These are phyloP conservation scores for Dillenia turbinata DNA, from an alignment of 164 flowering plant genomes.

Conservation along the genomic window DNA sequence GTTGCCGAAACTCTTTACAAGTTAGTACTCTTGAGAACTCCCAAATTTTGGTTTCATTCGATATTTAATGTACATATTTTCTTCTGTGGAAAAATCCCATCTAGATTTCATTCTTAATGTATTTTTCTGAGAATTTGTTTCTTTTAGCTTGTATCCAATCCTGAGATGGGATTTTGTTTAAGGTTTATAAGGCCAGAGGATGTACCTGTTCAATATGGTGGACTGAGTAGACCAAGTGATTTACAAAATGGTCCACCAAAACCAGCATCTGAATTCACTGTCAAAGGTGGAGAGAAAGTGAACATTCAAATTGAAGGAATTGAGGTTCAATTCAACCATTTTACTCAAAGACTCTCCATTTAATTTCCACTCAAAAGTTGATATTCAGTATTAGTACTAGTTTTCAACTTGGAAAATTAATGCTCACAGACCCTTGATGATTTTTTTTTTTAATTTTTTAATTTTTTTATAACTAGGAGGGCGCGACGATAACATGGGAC, in stretches of 20 bases:
- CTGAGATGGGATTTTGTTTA: slow-evolving; percentile 4
- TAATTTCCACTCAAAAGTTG: no score
- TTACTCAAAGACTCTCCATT: not conserved
- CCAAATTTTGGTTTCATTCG: no score
- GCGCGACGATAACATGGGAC: slow-evolving; percentile 92
- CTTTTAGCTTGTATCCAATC: not conserved
- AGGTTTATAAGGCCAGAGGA: slow-evolving; percentile 91
- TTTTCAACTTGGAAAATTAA: no score
- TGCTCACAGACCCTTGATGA: not conserved
- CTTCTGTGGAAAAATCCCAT: not conserved
- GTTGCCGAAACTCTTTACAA: slow-evolving; percentile 90
- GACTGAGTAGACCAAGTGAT: slow-evolving; percentile 67
- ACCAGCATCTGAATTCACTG: slow-evolving; percentile 90
- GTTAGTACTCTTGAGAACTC: slow-evolving; percentile 27
- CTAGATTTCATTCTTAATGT: not conserved
- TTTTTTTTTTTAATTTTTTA: not conserved
- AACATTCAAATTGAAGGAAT: slow-evolving; percentile 94
- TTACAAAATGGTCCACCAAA: slow-evolving; percentile 64
- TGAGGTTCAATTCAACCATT: slow-evolving; percentile 49
- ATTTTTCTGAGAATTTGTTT: not conserved
- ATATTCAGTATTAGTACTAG: no score
- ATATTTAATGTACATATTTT: no score
- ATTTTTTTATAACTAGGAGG: slow-evolving; percentile 34
- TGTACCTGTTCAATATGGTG: slow-evolving; percentile 86
- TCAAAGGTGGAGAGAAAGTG: slow-evolving; percentile 96